A percentile compares a stretch with the other conserved stretches of the same genome.
phyloP scores from a whole-genome alignment of 306 rosid genomes.

The Psophocarpus tetragonolobus region DNA sequence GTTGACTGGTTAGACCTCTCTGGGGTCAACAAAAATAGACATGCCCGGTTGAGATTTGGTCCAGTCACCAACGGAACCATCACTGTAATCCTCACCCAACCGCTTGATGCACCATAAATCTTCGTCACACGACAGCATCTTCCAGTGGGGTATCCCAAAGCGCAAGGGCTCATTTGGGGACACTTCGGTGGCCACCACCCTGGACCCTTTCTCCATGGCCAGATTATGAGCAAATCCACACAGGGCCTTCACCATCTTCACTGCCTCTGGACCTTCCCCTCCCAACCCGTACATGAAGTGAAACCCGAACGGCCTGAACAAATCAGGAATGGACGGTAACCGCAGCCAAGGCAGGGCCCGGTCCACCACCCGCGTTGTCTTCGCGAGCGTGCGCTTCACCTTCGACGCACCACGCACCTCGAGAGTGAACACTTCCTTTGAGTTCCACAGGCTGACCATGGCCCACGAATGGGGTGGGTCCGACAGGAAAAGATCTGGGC shows the following conservation, averaged over 20 bases:
- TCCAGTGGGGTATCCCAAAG: slow-evolving; percentile 88
- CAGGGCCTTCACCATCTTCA: slow-evolving; percentile 56
- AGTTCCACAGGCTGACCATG: slow-evolving; percentile 83
- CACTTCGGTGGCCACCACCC: slow-evolving; percentile 83
- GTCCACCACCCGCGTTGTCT: slow-evolving; percentile 69
- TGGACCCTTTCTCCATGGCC: slow-evolving; percentile 71
- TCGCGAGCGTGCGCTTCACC: slow-evolving; percentile 51
- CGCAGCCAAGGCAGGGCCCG: slow-evolving; percentile 74
- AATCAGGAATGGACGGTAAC: slow-evolving; percentile 76
- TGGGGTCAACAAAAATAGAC: slow-evolving; percentile 94
- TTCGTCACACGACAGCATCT: slow-evolving; percentile 69
- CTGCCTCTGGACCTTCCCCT: slow-evolving; percentile 74
- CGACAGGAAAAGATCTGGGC: slow-evolving; percentile 54
- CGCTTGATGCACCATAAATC: slow-evolving; percentile 91
- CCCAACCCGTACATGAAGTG: slow-evolving; percentile 84
- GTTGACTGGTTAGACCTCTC: slow-evolving; percentile 59
- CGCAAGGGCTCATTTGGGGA: slow-evolving; percentile 61
- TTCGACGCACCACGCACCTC: slow-evolving; percentile 79
- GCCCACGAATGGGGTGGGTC: slow-evolving; percentile 91
- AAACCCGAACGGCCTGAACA: slow-evolving; percentile 78
- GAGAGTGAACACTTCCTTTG: slow-evolving; percentile 72
- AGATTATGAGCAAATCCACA: slow-evolving; percentile 76
- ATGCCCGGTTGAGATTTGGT: slow-evolving; percentile 72
- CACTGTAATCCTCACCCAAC: slow-evolving; percentile 79
- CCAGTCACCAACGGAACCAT: slow-evolving; percentile 95